Percentiles rank a stretch among this genome's conserved stretches.
phyloP scores from a whole-genome alignment of 441 rosid genomes.

The Adansonia madagascariensis region DNA sequence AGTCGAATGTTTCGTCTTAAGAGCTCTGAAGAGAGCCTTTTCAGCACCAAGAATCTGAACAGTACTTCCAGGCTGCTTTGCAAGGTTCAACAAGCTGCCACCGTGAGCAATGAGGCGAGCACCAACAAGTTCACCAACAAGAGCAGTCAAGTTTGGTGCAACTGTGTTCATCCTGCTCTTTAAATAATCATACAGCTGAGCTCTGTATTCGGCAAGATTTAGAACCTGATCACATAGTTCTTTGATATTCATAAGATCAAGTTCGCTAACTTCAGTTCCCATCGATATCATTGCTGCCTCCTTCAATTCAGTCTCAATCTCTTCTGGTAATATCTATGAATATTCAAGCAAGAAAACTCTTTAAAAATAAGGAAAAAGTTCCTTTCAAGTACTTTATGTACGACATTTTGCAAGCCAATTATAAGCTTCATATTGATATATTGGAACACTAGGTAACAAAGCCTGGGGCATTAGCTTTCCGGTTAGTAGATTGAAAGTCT shows the following conservation, averaged over 20 bases:
- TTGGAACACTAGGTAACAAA: neutral
- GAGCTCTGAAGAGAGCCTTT: conserved; percentile 91
- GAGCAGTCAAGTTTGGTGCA: conserved; percentile 90
- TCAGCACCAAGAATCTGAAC: conserved; percentile 95
- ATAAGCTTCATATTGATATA: neutral
- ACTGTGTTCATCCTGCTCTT: conserved; percentile 90
- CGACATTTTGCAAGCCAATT: neutral
- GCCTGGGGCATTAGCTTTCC: neutral
- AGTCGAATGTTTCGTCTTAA: conserved; percentile 90
- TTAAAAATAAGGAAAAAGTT: neutral
- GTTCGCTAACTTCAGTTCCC: conserved; percentile 92
- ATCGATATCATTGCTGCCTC: conserved; percentile 88
- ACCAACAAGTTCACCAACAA: conserved; percentile 96
- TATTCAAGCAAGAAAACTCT: neutral
- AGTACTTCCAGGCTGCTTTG: conserved; percentile 94
- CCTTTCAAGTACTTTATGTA: neutral
- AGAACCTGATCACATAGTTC: conserved; percentile 91
- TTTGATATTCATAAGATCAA: conserved; percentile 70
- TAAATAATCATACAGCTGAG: conserved; percentile 81
- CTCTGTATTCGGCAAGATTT: conserved; percentile 88
- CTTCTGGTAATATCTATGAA: conserved; percentile 66
- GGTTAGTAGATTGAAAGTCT: conserved; percentile 1
- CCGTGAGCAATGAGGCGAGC: conserved; percentile 94
- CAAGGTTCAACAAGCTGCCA: conserved; percentile 87
- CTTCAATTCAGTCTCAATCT: conserved; percentile 74